Base-by-base conservation (phyloP, 2,329 filamentous ascomycete species). In the Teratosphaeria destructans region DNA sequence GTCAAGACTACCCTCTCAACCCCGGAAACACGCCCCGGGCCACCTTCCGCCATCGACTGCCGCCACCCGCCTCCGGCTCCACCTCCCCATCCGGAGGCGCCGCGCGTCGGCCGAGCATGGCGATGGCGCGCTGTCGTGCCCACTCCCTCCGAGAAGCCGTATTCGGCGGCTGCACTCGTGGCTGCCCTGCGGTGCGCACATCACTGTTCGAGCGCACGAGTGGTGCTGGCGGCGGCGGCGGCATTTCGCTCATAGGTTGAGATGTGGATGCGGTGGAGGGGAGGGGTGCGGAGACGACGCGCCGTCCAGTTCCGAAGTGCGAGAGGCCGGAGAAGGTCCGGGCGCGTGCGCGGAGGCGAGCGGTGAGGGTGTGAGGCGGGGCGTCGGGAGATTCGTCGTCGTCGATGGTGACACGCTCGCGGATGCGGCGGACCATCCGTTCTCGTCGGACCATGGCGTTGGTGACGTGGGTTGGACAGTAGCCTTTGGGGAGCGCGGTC, bases 401-500 rank as follows among this genome's bases (percentile, higher is more conserved):
- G 8, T 37, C 54, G 6, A 26, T 54, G 5, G 52, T 26, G 14
- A 61, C 56, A 52, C 80, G 78, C 58, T 83, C 80, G 54, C 86
- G 78, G 55, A 88, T 72, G 37, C 81, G 78, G 32, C 87, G 78
- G 12, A 90, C 77, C 27, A 87, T 82, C 16, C 88, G 81, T 73
- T 96, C 91, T 47, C 89, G 83, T 23, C 89, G 85, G 5, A 95
- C 91, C 88, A 95, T 95, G 16, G 82, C 81, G 66, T 95, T 94
- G 5, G 90, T 95, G 52, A 95, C 85, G 19, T 80, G 79, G 0
- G 78, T 75, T 0, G 78, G 77, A 62, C 77, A 79, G 57, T 75
- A 81, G 19, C 79, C 89, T 76, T 66, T 72, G 68, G 92, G 91
- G 0, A 96, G 76, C 68, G 92, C 89, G 56, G 83, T 89, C 62